phyloP scores from a whole-genome alignment of 805 yeast species.

The Candida ipomoeae region DNA sequence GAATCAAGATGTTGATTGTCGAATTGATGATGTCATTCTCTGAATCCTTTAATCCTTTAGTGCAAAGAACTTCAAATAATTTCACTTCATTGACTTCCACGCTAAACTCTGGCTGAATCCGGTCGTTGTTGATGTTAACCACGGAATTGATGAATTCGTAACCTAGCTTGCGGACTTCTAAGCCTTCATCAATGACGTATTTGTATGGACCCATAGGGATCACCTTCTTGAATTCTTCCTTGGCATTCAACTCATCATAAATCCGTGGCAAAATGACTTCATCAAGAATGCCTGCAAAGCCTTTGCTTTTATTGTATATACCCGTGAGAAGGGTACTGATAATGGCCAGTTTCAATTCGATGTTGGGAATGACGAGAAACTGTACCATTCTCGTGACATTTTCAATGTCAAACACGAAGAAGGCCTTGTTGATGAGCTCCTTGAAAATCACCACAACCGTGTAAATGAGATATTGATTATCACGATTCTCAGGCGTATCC shows the following conservation, averaged over 20 bases:
- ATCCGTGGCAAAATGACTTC: constrained; percentile 45
- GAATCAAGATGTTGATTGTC: constrained; percentile 40
- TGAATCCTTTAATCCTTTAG: constrained; percentile 54
- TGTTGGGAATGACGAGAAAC: constrained; percentile 30
- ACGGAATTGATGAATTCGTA: constrained; percentile 66
- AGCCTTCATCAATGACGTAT: constrained; percentile 74
- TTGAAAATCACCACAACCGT: constrained; percentile 34
- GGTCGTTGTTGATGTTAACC: constrained; percentile 24
- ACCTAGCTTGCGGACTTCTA: constrained; percentile 66
- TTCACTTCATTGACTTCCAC: constrained; percentile 25
- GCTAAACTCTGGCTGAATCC: constrained; percentile 5
- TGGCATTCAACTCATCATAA: constrained; percentile 51
- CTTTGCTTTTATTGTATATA: constrained; percentile 49
- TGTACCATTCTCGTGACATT: constrained; percentile 10
- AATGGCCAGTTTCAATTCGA: constrained; percentile 58
- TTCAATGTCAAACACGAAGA: constrained; percentile 8
- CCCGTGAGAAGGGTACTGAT: constrained; percentile 57
- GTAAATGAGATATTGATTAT: constrained; percentile 21
- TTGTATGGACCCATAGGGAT: constrained; percentile 87
- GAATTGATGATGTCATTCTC: constrained; percentile 56
- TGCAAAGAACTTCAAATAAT: constrained; percentile 41
- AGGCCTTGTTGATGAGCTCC: constrained; percentile 19
- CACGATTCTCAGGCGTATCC: constrained; percentile 7
- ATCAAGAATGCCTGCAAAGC: constrained; percentile 44
- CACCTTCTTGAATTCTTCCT: constrained; percentile 53